Evolutionary conservation across 2,329 filamentous ascomycete species (phyloP).

Genomic region (Botrytis tulipae): DNA sequence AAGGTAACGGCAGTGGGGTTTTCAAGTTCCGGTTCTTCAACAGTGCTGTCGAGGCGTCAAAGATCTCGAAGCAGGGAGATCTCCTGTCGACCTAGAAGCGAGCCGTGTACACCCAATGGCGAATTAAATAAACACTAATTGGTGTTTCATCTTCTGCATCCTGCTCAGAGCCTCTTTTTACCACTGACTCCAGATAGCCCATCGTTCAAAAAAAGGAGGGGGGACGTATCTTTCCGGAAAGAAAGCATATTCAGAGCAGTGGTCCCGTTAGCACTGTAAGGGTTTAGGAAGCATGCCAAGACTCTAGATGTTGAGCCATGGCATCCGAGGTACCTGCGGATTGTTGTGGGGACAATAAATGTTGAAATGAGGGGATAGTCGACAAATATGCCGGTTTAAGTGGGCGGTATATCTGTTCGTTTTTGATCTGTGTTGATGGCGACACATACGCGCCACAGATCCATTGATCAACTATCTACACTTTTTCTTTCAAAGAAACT

Average conservation of each 20-base stretch:
- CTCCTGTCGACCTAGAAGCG: not conserved
- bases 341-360: not conserved
- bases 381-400: not conserved
- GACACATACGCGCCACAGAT: not conserved
- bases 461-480: conserved; percentile 11
- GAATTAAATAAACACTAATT: not conserved
- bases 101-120: not conserved
- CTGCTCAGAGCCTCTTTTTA: not conserved
- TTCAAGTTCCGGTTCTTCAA: conserved; percentile 10
- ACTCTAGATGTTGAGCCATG: conserved; percentile 3
- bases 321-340: conserved; percentile 8
- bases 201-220: not conserved
- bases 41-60: not conserved
- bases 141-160: conserved; percentile 5
- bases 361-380: conserved; percentile 14
- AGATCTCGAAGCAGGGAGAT: not conserved
- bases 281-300: not conserved
- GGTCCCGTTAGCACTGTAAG: not conserved
- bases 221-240: conserved; percentile 7
- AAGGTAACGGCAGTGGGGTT: not conserved
- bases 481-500: not conserved
- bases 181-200: not conserved
- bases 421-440: not conserved
- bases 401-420: not conserved
- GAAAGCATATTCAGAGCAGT: not conserved